Evolutionary conservation across 768 basidiomycete species (phyloP).

Genomic region (Kwoniella sp.): DNA sequence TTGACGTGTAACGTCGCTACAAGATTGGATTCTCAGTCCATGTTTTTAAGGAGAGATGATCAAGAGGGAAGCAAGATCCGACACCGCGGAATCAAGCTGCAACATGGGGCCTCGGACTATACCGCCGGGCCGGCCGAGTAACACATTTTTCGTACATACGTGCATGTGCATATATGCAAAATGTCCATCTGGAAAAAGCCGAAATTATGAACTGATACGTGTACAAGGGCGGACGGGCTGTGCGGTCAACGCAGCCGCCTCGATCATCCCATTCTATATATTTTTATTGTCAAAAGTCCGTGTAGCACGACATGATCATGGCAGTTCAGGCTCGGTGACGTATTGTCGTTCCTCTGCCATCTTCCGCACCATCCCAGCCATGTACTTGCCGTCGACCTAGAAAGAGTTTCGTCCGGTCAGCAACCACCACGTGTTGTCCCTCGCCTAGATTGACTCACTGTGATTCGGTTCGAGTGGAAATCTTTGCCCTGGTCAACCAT

Average conservation of each 20-base stretch:
- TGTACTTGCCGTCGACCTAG: slow-evolving; percentile 25
- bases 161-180: background rate
- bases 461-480: slow-evolving; percentile 23
- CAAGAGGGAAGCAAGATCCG: background rate
- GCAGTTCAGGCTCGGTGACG: slow-evolving; percentile 21
- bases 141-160: too few relatives aligned
- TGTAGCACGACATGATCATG: background rate
- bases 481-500: slow-evolving; percentile 21
- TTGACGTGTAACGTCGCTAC: too few relatives aligned
- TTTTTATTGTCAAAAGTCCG: background rate
- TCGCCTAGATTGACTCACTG: slow-evolving; percentile 19
- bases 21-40: too few relatives aligned
- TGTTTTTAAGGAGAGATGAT: too few relatives aligned
- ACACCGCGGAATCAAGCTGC: background rate
- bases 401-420: too few relatives aligned
- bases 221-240: background rate
- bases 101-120: background rate
- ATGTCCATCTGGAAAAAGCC: background rate
- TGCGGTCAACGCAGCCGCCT: background rate
- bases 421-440: too few relatives aligned
- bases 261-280: background rate
- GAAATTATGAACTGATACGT: background rate
- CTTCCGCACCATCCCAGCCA: slow-evolving; percentile 21
- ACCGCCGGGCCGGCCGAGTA: background rate
- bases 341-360: slow-evolving; percentile 11